These are phyloP conservation scores for Reticulascus tulasneorum DNA, from an alignment of 2,329 filamentous ascomycete species.

Conservation along the genomic window DNA sequence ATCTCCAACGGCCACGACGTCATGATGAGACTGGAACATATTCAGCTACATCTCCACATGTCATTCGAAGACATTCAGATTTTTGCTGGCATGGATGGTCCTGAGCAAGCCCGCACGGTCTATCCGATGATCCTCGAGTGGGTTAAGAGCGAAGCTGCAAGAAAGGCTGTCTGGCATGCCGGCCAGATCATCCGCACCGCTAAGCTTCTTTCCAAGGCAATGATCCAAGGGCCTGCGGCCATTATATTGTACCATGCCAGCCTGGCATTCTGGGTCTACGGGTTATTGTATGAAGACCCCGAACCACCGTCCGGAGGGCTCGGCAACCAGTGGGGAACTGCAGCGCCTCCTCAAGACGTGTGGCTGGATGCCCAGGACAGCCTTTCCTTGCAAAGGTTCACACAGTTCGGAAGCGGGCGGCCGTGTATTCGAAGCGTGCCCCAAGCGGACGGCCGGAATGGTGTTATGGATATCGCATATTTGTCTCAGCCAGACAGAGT, in stretches of 20 bases:
- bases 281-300: constrained; percentile 5
- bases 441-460: too few relatives aligned
- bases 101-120: constrained; percentile 29
- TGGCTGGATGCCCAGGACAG: too few relatives aligned
- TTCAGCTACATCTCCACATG: constrained; percentile 32
- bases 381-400: too few relatives aligned
- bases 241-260: constrained; percentile 24
- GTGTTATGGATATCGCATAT: too few relatives aligned
- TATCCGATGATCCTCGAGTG: constrained; percentile 30
- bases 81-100: constrained; percentile 37
- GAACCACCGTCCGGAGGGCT: too few relatives aligned
- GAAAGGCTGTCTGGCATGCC: constrained; percentile 24
- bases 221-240: constrained; percentile 18
- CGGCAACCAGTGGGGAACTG: constrained; percentile 1
- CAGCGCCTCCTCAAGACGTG: too few relatives aligned
- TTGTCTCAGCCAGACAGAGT: too few relatives aligned
- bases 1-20: constrained; percentile 17
- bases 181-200: constrained; percentile 22
- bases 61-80: constrained; percentile 38
- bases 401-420: too few relatives aligned
- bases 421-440: too few relatives aligned
- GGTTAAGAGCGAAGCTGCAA: constrained; percentile 28
- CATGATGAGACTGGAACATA: constrained; percentile 26
- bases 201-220: constrained; percentile 11
- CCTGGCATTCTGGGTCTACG: constrained; percentile 22